Conservation (phyloP, 2,329 filamentous ascomycete genomes). For the Botrytis tulipae region DNA sequence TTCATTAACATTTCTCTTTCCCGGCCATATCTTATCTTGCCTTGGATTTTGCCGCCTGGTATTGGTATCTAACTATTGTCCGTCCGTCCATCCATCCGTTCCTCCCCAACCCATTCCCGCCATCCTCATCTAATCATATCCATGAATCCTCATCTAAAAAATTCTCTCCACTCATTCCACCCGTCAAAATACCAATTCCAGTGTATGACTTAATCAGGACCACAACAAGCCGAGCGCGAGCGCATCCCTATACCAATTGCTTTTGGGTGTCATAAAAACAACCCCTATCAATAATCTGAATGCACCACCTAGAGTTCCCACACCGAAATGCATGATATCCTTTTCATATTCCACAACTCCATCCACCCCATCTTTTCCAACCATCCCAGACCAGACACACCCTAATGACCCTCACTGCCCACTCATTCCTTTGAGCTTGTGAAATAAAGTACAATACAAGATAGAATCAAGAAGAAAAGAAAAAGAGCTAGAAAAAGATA, state of each 20-base stretch:
- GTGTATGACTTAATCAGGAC: background rate
- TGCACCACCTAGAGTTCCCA: background rate
- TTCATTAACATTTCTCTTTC: conserved; percentile 15
- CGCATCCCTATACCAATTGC: conserved; percentile 17
- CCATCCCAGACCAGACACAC: background rate
- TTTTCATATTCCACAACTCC: conserved; percentile 6
- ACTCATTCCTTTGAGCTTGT: background rate
- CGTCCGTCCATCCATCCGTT: background rate
- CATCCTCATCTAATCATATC: conserved; percentile 15
- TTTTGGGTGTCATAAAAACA: background rate
- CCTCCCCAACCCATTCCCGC: background rate
- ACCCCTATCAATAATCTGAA: background rate
- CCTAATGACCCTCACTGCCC: background rate
- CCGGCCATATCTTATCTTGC: conserved; percentile 1
- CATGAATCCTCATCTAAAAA: conserved; percentile 10
- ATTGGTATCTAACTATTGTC: conserved; percentile 16
- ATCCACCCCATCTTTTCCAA: background rate
- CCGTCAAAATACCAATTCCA: conserved; percentile 2
- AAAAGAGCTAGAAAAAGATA: conserved; percentile 11
- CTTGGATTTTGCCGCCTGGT: conserved; percentile 2
- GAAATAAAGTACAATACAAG: conserved; percentile 9
- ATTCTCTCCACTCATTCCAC: background rate
- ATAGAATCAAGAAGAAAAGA: conserved; percentile 1
- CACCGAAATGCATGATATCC: conserved; percentile 5
- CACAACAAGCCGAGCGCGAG: conserved; percentile 11